phyloP scores from a whole-genome alignment of 2,329 filamentous ascomycete genomes.

The Cladosporium austrohemisphaericum region DNA sequence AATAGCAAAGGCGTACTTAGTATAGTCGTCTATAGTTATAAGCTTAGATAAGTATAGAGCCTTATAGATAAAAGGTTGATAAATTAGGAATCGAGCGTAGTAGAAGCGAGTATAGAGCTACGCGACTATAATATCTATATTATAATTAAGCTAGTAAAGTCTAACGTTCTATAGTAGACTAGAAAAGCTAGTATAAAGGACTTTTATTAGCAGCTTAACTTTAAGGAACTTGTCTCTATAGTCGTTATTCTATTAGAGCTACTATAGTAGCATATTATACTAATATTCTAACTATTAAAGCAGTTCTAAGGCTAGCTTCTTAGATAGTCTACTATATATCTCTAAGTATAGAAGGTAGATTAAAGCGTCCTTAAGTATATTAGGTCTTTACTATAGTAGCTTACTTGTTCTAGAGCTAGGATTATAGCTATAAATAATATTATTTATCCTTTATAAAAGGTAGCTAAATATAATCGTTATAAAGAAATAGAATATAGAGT shows the following conservation, averaged over 20 bases:
- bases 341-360: conserved; percentile 27
- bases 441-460: conserved; percentile 33
- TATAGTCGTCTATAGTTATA: conserved; percentile 51
- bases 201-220: conserved; percentile 24
- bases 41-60: conserved; percentile 55
- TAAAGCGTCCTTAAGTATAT: conserved; percentile 8
- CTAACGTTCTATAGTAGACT: conserved; percentile 44
- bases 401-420: conserved; percentile 50
- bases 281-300: conserved; percentile 55
- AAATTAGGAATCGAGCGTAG: conserved; percentile 55
- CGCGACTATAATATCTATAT: conserved; percentile 55
- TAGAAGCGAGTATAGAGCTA: conserved; percentile 57
- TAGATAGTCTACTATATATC: conserved; percentile 36
- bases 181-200: conserved; percentile 40
- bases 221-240: conserved; percentile 43
- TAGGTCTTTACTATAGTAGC: conserved; percentile 24
- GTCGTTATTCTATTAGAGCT: conserved; percentile 57
- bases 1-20: conserved; percentile 55
- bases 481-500: conserved; percentile 47
- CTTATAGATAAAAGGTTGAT: conserved; percentile 58
- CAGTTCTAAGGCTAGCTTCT: conserved; percentile 49
- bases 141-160: conserved; percentile 48
- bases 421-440: conserved; percentile 54
- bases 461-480: conserved; percentile 57
- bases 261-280: conserved; percentile 52